Evolutionary conservation across 441 rosid genomes (phyloP), one percentile per base, ranked within the genome.

Genomic region (Erysimum cheiri): DNA sequence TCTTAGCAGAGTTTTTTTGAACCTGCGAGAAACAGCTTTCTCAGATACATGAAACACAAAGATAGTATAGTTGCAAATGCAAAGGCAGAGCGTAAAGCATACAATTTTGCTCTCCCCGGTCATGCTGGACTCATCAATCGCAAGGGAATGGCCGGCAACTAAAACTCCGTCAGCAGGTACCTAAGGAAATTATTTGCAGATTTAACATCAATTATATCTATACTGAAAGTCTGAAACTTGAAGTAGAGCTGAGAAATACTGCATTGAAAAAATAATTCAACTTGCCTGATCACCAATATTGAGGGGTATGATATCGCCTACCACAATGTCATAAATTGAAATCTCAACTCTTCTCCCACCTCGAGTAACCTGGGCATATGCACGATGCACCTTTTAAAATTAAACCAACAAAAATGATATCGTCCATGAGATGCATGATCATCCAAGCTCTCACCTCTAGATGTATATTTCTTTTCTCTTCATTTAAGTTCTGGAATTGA

Each of bases 21-120:
- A 84, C 92, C 99, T 95, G 71, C 82, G 31, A 70, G 66, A 56
- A 36, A 69, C 10, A 32, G 66, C 58, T 44, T 59, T 44, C 14
- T 69, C 13, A 69, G 64, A 67, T 10, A 28, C 41, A 55, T 77
- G 19, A 32, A 62, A 53, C 33, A 14, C 35, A 69, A 50, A 22
- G 60, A 63, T 13, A 44, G 17, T 53, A 66, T 24, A 41, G 37
- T 58, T 48, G 29, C 22, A 61, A 29, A 56, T 8, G 26, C 15
- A 58, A 61, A 36, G n/a, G 67, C 10, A 48, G 35, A 37, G 44
- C 52, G 12, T 41, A 58, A 66, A 13, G 31, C 80, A 77, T 81
- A 92, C 99, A 66, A 88, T 88, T 80, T 92, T 90, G 87, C 99
- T 96, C 82, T 94, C 99, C 70, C 99, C 99, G 6, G 99, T 94